Evolutionary conservation across 169 alveolate genomes (phyloP).

Genomic region (Eimeria zaria): DNA sequence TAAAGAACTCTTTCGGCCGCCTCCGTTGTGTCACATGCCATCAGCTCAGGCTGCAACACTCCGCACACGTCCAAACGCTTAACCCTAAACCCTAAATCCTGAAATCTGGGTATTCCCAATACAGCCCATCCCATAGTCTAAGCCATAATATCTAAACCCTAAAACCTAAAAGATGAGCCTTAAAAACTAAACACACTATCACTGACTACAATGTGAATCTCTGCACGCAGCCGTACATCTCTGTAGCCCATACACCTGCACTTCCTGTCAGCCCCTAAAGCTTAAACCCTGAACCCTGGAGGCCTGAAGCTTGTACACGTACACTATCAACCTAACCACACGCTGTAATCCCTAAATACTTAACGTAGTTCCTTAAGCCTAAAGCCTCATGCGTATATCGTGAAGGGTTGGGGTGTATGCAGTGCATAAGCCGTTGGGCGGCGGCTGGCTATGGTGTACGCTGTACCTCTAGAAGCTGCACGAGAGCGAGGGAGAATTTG

Average conservation of each 20-base stretch:
- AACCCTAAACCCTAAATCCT: background rate
- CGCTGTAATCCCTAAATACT: background rate
- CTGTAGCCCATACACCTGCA: background rate
- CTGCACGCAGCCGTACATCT: background rate
- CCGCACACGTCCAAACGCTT: background rate
- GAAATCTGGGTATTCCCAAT: too few relatives aligned
- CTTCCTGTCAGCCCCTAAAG: background rate
- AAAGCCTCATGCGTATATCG: background rate
- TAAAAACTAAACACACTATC: background rate
- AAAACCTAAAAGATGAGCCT: background rate
- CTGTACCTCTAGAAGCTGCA: conserved; percentile 76
- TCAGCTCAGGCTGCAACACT: conserved; percentile 47
- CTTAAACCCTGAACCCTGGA: background rate
- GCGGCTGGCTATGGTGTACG: background rate
- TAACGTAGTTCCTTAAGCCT: background rate
- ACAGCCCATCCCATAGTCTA: too few relatives aligned
- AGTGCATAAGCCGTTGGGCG: background rate
- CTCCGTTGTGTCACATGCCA: conserved; percentile 68
- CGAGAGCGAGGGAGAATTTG: conserved; percentile 77
- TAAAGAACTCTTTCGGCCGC: conserved; percentile 60
- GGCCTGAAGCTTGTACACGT: too few relatives aligned
- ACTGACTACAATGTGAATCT: background rate
- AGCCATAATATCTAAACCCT: background rate
- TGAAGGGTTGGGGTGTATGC: background rate
- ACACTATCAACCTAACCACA: too few relatives aligned